A percentile compares a stretch with the other conserved stretches of the same genome.
Evolutionary conservation across 2,329 filamentous ascomycete genomes (phyloP).

Genomic region (Knoxdaviesia proteae): DNA sequence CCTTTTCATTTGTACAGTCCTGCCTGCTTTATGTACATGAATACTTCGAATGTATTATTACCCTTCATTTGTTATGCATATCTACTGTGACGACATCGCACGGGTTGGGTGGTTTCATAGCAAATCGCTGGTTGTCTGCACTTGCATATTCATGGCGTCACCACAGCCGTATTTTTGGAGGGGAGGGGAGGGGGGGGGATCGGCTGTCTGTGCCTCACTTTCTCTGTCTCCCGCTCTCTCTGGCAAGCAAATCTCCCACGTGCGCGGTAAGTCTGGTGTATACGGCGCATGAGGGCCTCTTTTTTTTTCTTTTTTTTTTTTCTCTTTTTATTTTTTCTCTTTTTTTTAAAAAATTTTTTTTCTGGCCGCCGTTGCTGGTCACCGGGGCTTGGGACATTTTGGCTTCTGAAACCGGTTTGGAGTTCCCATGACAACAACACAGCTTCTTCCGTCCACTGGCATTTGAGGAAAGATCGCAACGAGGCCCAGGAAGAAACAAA

Average conservation of each 20-base stretch:
- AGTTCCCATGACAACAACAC: neutral
- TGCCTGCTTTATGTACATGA: neutral
- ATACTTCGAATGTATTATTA: neutral
- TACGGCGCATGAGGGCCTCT: neutral
- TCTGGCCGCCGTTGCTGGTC: neutral
- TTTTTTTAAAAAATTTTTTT: neutral
- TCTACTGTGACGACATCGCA: neutral
- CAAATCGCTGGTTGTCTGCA: neutral
- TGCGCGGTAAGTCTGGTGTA: neutral
- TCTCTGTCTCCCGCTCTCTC: no score
- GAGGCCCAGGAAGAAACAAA: neutral
- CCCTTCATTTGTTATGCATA: neutral
- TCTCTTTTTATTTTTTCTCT: neutral
- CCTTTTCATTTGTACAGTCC: constrained; percentile 3
- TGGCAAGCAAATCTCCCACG: no score
- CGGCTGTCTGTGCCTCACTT: neutral
- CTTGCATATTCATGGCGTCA: neutral
- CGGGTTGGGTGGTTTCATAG: neutral
- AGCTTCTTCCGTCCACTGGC: neutral
- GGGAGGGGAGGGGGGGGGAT: neutral
- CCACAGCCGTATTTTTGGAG: neutral
- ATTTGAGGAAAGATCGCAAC: neutral
- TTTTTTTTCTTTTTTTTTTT: neutral
- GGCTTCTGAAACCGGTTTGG: neutral
- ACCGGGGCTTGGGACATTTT: neutral